Evolutionary conservation across 345 rosid genomes (phyloP).

Genomic region (Lumnitzera littorea): DNA sequence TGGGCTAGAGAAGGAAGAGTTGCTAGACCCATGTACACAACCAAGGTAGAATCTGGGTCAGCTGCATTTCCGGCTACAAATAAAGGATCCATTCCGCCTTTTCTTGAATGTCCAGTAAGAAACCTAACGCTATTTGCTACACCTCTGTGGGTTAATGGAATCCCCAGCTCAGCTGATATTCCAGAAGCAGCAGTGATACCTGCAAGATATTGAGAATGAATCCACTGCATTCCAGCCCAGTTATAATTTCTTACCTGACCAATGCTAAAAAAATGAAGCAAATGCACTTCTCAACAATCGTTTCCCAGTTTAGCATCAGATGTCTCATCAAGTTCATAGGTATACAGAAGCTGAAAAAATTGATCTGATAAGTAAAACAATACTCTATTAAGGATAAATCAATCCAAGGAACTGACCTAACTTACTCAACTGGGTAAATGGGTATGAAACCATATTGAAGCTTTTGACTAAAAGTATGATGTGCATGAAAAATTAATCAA

Average conservation of each 20-base stretch:
- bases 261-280: too few species aligned
- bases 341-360: too few species aligned
- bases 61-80: slow-evolving; percentile 89
- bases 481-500: too few species aligned
- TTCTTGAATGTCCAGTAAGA: slow-evolving; percentile 88
- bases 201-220: slow-evolving; percentile 21
- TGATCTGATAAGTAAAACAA: too few species aligned
- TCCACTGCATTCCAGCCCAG: background rate
- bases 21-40: slow-evolving; percentile 91
- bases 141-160: slow-evolving; percentile 92
- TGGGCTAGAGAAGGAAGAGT: slow-evolving; percentile 81
- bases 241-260: background rate
- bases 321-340: too few species aligned
- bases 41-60: slow-evolving; percentile 85
- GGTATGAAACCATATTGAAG: too few species aligned
- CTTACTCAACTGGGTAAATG: too few species aligned
- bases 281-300: too few species aligned
- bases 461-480: too few species aligned
- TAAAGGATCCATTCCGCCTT: slow-evolving; percentile 78
- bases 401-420: too few species aligned
- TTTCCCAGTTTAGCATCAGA: too few species aligned
- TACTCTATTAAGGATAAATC: too few species aligned
- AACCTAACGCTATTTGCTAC: slow-evolving; percentile 83
- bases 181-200: slow-evolving; percentile 99
- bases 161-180: slow-evolving; percentile 88